phyloP scores from a whole-genome alignment of 2,329 filamentous ascomycete species.

The Sarocladium kiliense region DNA sequence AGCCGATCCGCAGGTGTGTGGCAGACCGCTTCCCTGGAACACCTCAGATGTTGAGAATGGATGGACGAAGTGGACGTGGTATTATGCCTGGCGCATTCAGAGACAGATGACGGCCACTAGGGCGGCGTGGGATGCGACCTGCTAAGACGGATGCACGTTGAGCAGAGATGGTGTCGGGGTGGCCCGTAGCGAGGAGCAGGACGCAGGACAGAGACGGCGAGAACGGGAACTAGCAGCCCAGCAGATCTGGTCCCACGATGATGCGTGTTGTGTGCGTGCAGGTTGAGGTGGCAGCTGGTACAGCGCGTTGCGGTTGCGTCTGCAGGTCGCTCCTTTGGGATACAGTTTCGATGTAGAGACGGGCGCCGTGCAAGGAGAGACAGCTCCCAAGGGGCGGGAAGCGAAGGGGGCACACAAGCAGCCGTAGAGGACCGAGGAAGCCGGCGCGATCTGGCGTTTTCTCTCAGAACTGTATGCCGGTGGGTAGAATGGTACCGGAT shows the following conservation, averaged over 20 bases:
- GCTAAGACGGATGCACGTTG: neutral
- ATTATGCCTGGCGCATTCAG: constrained; percentile 4
- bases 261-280: constrained; percentile 18
- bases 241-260: constrained; percentile 13
- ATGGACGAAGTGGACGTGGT: neutral
- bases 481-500: neutral
- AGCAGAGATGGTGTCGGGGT: constrained; percentile 7
- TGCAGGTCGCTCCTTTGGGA: constrained; percentile 29
- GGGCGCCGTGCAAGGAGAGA: constrained; percentile 8
- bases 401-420: neutral
- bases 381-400: neutral
- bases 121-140: neutral
- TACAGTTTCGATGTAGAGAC: constrained; percentile 11
- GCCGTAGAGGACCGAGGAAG: neutral
- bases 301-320: constrained; percentile 18
- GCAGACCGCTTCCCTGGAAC: neutral
- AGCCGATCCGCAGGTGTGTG: constrained; percentile 8
- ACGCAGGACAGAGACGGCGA: constrained; percentile 3
- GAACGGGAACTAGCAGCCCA: constrained; percentile 2
- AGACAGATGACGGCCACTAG: neutral
- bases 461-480: neutral
- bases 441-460: neutral
- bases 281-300: constrained; percentile 24
- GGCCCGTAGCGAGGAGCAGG: constrained; percentile 11
- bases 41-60: neutral